phyloP scores from a whole-genome alignment of 768 basidiomycete genomes.

The Russula lepida region DNA sequence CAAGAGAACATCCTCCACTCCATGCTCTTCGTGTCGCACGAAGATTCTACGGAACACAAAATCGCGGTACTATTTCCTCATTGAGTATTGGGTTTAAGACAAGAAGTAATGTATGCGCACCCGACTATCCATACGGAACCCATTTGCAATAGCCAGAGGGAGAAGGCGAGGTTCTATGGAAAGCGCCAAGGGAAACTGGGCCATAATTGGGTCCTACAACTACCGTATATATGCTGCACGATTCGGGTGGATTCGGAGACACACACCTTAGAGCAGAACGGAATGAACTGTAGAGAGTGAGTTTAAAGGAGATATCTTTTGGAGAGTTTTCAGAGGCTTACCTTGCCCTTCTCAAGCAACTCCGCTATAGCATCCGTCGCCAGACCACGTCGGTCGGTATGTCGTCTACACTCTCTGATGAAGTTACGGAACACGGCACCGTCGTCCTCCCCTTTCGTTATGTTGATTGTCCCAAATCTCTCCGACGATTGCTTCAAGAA shows the following conservation, averaged over 20 bases:
- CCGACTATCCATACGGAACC: slow-evolving; percentile 73
- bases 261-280: slow-evolving; percentile 61
- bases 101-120: slow-evolving; percentile 30
- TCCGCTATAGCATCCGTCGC: slow-evolving; percentile 58
- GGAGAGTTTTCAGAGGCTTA: slow-evolving; percentile 28
- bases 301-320: background rate
- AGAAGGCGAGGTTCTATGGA: slow-evolving; percentile 70
- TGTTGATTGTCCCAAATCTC: slow-evolving; percentile 57
- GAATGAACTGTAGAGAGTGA: slow-evolving; percentile 51
- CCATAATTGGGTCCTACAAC: slow-evolving; percentile 65
- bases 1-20: slow-evolving; percentile 52
- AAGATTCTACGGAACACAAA: slow-evolving; percentile 88
- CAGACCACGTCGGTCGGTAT: slow-evolving; percentile 48
- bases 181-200: slow-evolving; percentile 65
- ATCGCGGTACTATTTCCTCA: slow-evolving; percentile 53
- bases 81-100: background rate
- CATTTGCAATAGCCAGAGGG: slow-evolving; percentile 62
- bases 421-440: slow-evolving; percentile 56
- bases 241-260: background rate
- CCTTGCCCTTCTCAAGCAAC: slow-evolving; percentile 63
- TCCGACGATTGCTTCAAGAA: slow-evolving; percentile 52
- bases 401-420: slow-evolving; percentile 60
- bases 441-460: slow-evolving; percentile 69
- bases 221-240: background rate
- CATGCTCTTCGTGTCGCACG: slow-evolving; percentile 50